Base-by-base conservation (phyloP, 129 eudicot genomes). In the Chrysanthemum seticuspe region DNA sequence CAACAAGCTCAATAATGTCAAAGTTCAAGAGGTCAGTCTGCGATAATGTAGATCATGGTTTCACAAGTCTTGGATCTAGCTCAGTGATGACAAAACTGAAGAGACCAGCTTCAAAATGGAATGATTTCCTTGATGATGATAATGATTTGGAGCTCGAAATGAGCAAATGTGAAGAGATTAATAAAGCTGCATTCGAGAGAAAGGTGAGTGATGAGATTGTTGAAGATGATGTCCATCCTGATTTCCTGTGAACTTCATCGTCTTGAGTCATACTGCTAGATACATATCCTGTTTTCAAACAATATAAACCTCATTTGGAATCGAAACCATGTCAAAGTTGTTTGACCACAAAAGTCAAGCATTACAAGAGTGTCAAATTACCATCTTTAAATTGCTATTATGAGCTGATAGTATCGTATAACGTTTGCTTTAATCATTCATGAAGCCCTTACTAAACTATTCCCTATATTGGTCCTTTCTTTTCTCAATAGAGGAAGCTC, bases 221-320 rank as follows among this genome's bases (percentile, higher is more conserved):
- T 45, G 96, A 91, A 62, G 97, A 88, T 14, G 96, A 88, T 65
- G 84, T 91, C 51, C 97, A 91, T 79, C 97, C 93, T 11, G 97
- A 91, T 78, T 91, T 91, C 74, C 66, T 82, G 5, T 86, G 82
- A 84, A 49, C 15, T 1, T 10, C 14, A 18, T 68, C 0, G 10
- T 29, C 34, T 5, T 69, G 8, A 13, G 9, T 52, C 61, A 69
- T 25, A 2, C 52, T 10, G 27, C 52, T 55, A 34, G 50, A 29
- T 70, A 14, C 27, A 7, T n/a, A n/a, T 23, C 18, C 25, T 55
- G 12, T 70, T 52, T 19, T 19, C 21, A 19, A 19, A 19, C 21
- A 14, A 54, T 29, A 31, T 29, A 54, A 53, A 54, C 63, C 16
- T 70, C 36, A 70, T 70, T 57, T 57, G 66, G 3, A 58, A 36